phyloP scores from a whole-genome alignment of 768 basidiomycete genomes.

The Termitomyces sp. region DNA sequence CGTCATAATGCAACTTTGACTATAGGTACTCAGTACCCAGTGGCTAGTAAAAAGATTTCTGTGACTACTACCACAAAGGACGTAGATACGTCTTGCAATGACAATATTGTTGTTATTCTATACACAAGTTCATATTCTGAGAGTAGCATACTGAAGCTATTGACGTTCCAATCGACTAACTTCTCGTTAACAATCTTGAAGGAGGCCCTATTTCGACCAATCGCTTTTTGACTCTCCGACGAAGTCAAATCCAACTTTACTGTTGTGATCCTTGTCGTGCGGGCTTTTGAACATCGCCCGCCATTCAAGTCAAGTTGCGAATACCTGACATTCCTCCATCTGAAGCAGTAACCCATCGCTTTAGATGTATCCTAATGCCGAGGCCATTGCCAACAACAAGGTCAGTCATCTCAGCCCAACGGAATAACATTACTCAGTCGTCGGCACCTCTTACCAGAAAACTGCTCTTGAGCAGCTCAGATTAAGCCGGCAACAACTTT shows the following conservation, averaged over 20 bases:
- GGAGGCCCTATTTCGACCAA: background rate
- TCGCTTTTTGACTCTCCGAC: conserved; percentile 51
- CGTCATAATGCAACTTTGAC: background rate
- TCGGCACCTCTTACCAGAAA: conserved; percentile 23
- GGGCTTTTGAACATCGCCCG: conserved; percentile 8
- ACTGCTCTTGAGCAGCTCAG: conserved; percentile 44
- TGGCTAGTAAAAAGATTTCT: background rate
- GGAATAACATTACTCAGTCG: conserved; percentile 11
- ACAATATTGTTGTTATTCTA: background rate
- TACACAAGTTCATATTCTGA: background rate
- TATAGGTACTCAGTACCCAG: too few species aligned
- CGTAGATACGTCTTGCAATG: background rate
- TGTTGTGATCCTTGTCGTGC: conserved; percentile 15
- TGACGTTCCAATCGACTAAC: background rate
- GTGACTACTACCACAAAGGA: background rate
- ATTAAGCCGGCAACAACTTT: conserved; percentile 31
- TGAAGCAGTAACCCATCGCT: conserved; percentile 13
- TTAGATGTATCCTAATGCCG: conserved; percentile 44
- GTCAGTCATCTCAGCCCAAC: conserved; percentile 30
- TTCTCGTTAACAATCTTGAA: background rate
- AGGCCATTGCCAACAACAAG: conserved; percentile 42
- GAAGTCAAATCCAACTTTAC: conserved; percentile 13
- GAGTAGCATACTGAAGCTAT: background rate
- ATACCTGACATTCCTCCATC: conserved; percentile 9
- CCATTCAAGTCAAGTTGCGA: conserved; percentile 6